A percentile compares a stretch with the other conserved stretches of the same genome.
Conservation (phyloP, 495 filamentous ascomycete genomes). For the Staphylotrichum tortipilum region DNA sequence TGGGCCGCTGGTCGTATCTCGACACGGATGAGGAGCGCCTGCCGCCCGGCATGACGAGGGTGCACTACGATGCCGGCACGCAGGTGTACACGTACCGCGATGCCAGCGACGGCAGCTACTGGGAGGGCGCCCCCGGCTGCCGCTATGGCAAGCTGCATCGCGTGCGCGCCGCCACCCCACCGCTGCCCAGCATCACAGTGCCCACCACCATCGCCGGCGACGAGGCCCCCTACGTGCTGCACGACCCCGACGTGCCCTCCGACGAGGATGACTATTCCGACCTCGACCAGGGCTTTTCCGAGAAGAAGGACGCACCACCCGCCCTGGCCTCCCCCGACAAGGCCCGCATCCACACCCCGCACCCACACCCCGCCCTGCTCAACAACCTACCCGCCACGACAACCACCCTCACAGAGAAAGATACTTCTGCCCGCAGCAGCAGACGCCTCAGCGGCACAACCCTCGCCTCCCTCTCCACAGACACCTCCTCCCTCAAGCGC, state of each 20-base stretch:
- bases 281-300: neutral
- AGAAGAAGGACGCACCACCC: neutral
- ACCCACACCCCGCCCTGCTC: neutral
- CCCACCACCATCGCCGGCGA: constrained; percentile 2
- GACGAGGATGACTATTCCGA: constrained; percentile 1
- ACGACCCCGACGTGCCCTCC: constrained; percentile 5
- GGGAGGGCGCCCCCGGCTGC: constrained; percentile 37
- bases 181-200: constrained; percentile 3
- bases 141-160: constrained; percentile 37
- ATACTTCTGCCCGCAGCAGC: too few species aligned
- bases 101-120: constrained; percentile 30
- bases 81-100: constrained; percentile 43
- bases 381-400: neutral
- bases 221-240: constrained; percentile 9
- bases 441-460: neutral
- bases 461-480: neutral
- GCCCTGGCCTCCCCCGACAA: neutral
- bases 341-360: neutral
- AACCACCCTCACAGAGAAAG: neutral
- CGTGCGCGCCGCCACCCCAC: constrained; percentile 4
- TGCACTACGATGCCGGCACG: constrained; percentile 47
- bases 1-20: constrained; percentile 37
- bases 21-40: constrained; percentile 44
- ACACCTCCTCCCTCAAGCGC: neutral
- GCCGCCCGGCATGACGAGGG: constrained; percentile 43